Evolutionary conservation across 192 early-diverging fungal species (phyloP), one percentile per base, ranked within the genome.

Genomic region (Mycoemilia scoparia): DNA sequence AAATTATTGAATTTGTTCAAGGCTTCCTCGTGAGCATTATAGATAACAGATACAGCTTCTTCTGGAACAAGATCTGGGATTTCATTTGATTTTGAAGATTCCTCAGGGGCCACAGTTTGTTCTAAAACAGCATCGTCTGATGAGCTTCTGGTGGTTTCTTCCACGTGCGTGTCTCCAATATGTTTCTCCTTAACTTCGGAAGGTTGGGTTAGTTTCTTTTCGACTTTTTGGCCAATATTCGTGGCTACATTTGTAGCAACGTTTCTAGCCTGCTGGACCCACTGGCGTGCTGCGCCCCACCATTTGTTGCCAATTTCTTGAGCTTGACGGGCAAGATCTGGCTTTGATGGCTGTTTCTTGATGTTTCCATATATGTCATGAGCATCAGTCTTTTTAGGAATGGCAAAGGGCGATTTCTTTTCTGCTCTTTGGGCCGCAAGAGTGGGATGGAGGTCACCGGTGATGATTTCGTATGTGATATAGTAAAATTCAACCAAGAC

Each of bases 391-490:
- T 37, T 26, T 20, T 23, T 46, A 17, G 15, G 15, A 8, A 33
- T 13, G 3, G 15, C 29, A 12, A 22, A 26, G 11, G 24, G 32
- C 7, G 28, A 21, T 16, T 24, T 9, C 15, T 29, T 31, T 32
- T 38, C 39, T 2, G 24, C 19, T 32, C 35, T 21, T 18, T 41
- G 39, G 19, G 31, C 26, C 9, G 56, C 13, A 0, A 62, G 53
- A 10, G 32, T 10, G 1, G 53, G 59, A 18, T 62, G 59, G 39
- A 56, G 53, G 2, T 38, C 27, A 21, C 59, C 59, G 0, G 59
- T 62, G 3, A 34, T 26, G 32, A 62, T 62, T 1, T 52, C 52
- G 41, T 62, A 62, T 26, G 34, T 34, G 53, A 62, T 62, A 21
- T 38, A 62, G 45, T 52, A 62, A 25, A 51, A 28, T 36, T 62